Base-by-base conservation (phyloP, 371 early-diverging fungal genomes). In the Syncephalastrum racemosum region DNA sequence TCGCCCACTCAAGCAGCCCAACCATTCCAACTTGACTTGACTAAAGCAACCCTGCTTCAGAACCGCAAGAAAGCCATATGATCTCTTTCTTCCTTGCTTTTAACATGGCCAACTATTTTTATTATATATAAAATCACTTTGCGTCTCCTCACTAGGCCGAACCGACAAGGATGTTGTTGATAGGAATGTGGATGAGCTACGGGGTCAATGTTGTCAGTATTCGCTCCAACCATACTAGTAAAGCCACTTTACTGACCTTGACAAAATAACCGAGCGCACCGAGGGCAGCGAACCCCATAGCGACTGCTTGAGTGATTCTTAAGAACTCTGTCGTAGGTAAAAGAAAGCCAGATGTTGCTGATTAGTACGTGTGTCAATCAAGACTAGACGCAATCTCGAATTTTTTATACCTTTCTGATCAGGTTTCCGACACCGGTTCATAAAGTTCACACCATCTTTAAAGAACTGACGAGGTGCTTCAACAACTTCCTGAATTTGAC, bases 181-280 rank as follows among this genome's bases (percentile, higher is more conserved):
- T 97, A 59, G 99, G 99, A 71, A 98, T 98, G 78, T 98, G 99
- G 63, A 98, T 92, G 62, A 98, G 84, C 83, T 81, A 49, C 3
- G 46, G 14, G 2, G 49, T 24, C 22, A 12, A 12, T 25, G 50
- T 31, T 16, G 42, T 20, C 15, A 59, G 39, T 13, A 24, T 16
- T 14, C 6, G 6, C 45, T 27, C 14, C 18, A 10, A 0, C 2
- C 25, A 25, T 2, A 5, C 31, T 19, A 5, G 10, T 12, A 4
- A 19, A 36, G 19, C 31, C 50, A 49, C 10, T 41, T 25, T 47
- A 19, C 54, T 56, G 69, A 81, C 82, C 86, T 98, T 98, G 75
- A 97, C 96, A 74, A 97, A 90, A 73, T 93, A 98, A 44, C 98
- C 97, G 66, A 97, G 90, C 75, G 94, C 95, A 66, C 99, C 99